Base-by-base conservation (phyloP, 2,329 filamentous ascomycete species). In the Pyrenochaeta sp. region DNA sequence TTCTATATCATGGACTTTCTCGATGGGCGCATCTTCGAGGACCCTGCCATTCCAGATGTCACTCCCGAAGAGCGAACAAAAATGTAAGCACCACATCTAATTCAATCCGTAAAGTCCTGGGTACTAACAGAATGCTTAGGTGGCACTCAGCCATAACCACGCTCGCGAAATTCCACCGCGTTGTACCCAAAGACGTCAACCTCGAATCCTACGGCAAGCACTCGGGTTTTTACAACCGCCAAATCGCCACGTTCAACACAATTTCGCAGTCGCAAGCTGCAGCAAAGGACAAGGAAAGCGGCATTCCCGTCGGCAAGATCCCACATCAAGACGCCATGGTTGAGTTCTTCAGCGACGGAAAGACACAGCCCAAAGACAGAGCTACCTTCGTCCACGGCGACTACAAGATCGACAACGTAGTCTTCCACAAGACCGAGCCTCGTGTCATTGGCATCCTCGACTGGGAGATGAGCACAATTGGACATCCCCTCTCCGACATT, bases 1-100 rank as follows among this genome's bases (percentile, higher is more conserved):
- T 99, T 97, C 72, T 97, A 99, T 75, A 86, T 97, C 65, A 97
- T 99, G 94, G 86, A 90, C 69, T 97, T 94, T 69, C 80, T 97
- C 49, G 88, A 96, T 65, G 94, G 94, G 14, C 86, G 94, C 63
- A 96, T 96, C 74, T 90, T 97, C 65, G 89, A 93, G 64, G 90
- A 97, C 72, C 87, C 91, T 29, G 78, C 86, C 21, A 86, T 97
- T 67, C 92, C 90, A 2, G 87, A 78, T 9, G 83, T 90, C 9
- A 80, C 79, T 18, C 72, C 87, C 0, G 78, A 78, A 27, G 87
- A 96, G 57, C 82, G 93, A 47, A 83, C 76, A 21, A 82, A 83
- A 61, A 88, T 96, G 85, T 86, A 70, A 11, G 8, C 6, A 14
- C 14, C 4, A 7, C 24, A 7, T 19, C 4, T 11, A 13, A 4